Evolutionary conservation across 352 stramenopile species (phyloP), one percentile per base, ranked within the genome.

Genomic region (Thalassiosira hispida): DNA sequence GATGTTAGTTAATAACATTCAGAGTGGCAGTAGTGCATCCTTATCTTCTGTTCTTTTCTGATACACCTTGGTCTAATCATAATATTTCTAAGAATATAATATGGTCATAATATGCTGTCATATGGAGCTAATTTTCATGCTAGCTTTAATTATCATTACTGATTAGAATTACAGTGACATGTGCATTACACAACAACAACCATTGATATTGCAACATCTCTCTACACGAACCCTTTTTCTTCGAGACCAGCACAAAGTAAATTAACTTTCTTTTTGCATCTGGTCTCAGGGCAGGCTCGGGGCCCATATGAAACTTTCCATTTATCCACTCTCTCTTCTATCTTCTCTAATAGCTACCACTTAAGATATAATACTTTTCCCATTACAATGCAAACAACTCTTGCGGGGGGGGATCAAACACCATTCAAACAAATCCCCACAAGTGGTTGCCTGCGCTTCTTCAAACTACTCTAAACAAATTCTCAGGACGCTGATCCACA

Each of bases 361-460:
- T 40, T 57, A 57, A 40, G 57, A 38, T 61, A 52, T 52, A 60
- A 70, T 71, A 71, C 38, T 47, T 31, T 66, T 53, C 57, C 38
- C 57, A 33, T 23, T 31, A 56, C 53, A 62, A 44, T 61, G 4
- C 11, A 38, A 6, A 23, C 52, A 56, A 56, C 7, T 25, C 52
- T 44, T 44, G n/a, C 16, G 8, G 16, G 42, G 27, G 38, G 31
- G 33, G 7, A 42, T 63, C 31, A 51, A 59, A 68, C 40, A 49
- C 27, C 47, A 63, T 59, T 49, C 42, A 61, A 35, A 70, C 62
- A 70, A 70, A 70, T 40, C 46, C 31, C 44, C 31, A 29, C 20
- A 31, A 14, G 29, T 49, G n/a, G n/a, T n/a, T n/a, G n/a, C n/a
- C n/a, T n/a, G n/a, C n/a, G 55, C n/a, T 38, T 44, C 35, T 16